Percentiles rank a stretch among this genome's conserved stretches.
Conservation (phyloP, 768 basidiomycete genomes). For the Calocybe indica region DNA sequence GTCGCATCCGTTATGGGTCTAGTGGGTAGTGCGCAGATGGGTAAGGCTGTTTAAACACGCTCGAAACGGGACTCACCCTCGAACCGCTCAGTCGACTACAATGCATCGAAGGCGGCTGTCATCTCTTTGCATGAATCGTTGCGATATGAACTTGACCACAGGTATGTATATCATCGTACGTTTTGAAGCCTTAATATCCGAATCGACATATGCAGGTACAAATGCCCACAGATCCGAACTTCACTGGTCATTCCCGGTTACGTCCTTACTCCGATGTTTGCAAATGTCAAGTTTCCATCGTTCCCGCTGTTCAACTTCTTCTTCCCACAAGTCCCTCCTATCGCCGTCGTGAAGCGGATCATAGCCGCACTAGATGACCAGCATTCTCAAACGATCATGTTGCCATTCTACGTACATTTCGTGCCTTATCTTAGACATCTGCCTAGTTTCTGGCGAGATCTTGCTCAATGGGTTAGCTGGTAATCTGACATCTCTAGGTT, state of each 20-base stretch:
- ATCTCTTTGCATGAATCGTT: conserved; percentile 78
- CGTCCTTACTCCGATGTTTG: conserved; percentile 75
- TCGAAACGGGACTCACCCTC: neutral
- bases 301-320: conserved; percentile 61
- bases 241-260: conserved; percentile 82
- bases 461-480: conserved; percentile 63
- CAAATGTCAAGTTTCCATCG: conserved; percentile 43
- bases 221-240: conserved; percentile 75
- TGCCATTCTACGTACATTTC: conserved; percentile 71
- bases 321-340: conserved; percentile 66
- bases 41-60: conserved; percentile 35
- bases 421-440: conserved; percentile 48
- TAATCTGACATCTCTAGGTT: conserved; percentile 2
- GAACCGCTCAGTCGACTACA: conserved; percentile 66
- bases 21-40: conserved; percentile 68
- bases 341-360: conserved; percentile 74
- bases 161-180: conserved; percentile 28
- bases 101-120: conserved; percentile 89
- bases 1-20: conserved; percentile 72
- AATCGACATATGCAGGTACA: conserved; percentile 39
- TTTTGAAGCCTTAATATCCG: neutral
- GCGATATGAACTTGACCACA: conserved; percentile 80
- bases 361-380: conserved; percentile 79
- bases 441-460: conserved; percentile 71
- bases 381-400: conserved; percentile 60